Conservation (phyloP, 192 early-diverging fungal genomes). For the Powellomyces hirtus region DNA sequence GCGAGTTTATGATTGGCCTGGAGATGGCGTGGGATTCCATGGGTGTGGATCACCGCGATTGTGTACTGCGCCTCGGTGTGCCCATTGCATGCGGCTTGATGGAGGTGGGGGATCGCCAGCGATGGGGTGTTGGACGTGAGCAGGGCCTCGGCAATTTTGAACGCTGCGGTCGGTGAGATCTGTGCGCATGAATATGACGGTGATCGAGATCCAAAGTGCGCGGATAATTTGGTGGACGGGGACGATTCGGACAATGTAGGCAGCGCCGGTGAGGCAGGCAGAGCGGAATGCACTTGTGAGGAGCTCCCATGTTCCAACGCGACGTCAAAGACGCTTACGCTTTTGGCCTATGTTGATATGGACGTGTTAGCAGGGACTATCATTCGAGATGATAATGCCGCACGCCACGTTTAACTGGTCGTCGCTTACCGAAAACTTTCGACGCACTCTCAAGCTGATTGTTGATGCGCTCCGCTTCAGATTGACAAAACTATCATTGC, state of each 20-base stretch:
- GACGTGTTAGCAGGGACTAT: neutral
- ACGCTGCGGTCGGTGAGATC: neutral
- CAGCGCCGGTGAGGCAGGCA: neutral
- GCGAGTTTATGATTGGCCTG: neutral
- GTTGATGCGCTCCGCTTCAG: neutral
- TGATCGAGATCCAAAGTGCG: neutral
- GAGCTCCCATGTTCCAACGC: neutral
- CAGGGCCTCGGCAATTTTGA: slow-evolving; percentile 1
- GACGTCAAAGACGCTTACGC: neutral
- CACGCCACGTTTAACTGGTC: neutral
- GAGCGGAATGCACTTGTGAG: neutral
- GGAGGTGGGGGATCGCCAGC: slow-evolving; percentile 8
- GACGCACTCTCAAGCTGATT: neutral
- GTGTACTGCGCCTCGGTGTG: slow-evolving; percentile 8
- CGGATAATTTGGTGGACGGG: neutral
- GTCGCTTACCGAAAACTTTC: neutral
- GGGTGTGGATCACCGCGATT: slow-evolving; percentile 1
- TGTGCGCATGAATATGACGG: neutral
- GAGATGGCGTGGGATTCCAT: neutral
- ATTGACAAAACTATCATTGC: neutral
- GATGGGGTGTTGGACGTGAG: neutral
- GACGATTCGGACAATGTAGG: neutral
- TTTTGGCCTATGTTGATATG: neutral
- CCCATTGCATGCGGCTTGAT: neutral
- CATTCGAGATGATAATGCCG: neutral